Evolutionary conservation across 2,329 filamentous ascomycete genomes (phyloP).

Genomic region (Gliomastix tumulicola): DNA sequence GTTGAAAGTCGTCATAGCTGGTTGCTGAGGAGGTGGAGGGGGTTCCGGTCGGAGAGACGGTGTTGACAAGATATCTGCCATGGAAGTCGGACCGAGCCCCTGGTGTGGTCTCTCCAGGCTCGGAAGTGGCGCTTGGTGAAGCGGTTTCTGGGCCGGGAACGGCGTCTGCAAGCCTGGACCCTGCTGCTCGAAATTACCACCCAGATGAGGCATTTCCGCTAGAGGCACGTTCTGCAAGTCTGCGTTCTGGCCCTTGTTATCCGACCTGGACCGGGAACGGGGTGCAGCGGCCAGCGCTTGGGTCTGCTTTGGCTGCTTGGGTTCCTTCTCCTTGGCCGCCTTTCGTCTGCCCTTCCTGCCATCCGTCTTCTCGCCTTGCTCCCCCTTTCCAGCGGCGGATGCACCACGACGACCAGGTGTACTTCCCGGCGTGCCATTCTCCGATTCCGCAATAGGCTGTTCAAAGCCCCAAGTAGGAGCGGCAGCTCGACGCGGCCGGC

Average conservation of each 20-base stretch:
- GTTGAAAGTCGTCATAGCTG: conserved; percentile 44
- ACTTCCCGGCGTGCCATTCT: conserved; percentile 48
- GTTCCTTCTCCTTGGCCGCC: conserved; percentile 30
- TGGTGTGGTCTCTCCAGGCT: conserved; percentile 26
- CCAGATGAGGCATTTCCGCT: conserved; percentile 30
- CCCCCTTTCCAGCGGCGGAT: conserved; percentile 27
- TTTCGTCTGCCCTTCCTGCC: conserved; percentile 29
- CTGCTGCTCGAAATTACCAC: conserved; percentile 34
- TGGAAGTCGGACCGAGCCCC: conserved; percentile 22
- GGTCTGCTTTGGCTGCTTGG: conserved; percentile 28
- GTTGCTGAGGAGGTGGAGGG: conserved; percentile 34
- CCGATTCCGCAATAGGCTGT: conserved; percentile 48
- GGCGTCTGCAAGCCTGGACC: conserved; percentile 31
- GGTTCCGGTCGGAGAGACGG: conserved; percentile 50
- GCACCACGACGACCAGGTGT: conserved; percentile 48
- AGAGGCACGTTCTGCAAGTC: conserved; percentile 32
- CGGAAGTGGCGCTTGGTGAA: conserved; percentile 14
- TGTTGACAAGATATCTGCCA: conserved; percentile 48
- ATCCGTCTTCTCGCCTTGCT: conserved; percentile 38
- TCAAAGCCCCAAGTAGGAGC: conserved; percentile 69
- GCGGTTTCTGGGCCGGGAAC: conserved; percentile 19
- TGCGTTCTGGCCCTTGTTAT: conserved; percentile 27
- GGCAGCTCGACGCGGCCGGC: conserved; percentile 51
- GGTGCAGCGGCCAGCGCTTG: conserved; percentile 42
- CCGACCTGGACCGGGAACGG: conserved; percentile 29